These are phyloP conservation scores for Arctium minus DNA, from an alignment of 129 eudicot genomes.

Conservation along the genomic window DNA sequence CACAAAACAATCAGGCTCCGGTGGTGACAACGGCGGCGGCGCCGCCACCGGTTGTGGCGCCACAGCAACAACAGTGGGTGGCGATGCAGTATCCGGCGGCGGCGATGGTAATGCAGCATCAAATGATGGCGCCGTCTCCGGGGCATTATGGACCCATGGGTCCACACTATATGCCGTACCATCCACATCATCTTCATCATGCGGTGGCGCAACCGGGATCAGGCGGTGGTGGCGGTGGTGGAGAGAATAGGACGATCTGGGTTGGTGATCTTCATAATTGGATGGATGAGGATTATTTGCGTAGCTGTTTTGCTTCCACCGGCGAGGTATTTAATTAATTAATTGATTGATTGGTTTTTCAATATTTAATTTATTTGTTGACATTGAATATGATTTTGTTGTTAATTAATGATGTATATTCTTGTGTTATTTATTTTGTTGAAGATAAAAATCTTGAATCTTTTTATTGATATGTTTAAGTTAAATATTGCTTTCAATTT, in stretches of 20 bases:
- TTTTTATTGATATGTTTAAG: not conserved
- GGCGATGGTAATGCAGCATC: conserved; percentile 88
- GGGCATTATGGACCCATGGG: conserved; percentile 53
- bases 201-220: conserved; percentile 45
- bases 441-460: not conserved
- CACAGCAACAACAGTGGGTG: conserved; percentile 63
- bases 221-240: conserved; percentile 26
- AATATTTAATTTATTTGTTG: not conserved
- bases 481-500: not conserved
- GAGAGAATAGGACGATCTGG: conserved; percentile 85
- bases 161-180: conserved; percentile 75
- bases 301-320: conserved; percentile 76
- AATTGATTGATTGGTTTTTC: not conserved
- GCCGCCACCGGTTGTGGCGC: conserved; percentile 19
- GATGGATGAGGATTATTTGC: conserved; percentile 95
- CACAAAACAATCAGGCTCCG: conserved; percentile 1
- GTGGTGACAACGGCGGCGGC: conserved; percentile 9
- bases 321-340: conserved; percentile 52
- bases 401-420: not conserved
- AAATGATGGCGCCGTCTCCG: conserved; percentile 73
- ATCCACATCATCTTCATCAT: conserved; percentile 53
- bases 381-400: not conserved
- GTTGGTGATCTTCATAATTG: conserved; percentile 85
- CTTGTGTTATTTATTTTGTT: not conserved
- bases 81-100: conserved; percentile 87